Evolutionary conservation across 2,329 filamentous ascomycete species (phyloP).

Genomic region (Cryoendolithus antarcticus): DNA sequence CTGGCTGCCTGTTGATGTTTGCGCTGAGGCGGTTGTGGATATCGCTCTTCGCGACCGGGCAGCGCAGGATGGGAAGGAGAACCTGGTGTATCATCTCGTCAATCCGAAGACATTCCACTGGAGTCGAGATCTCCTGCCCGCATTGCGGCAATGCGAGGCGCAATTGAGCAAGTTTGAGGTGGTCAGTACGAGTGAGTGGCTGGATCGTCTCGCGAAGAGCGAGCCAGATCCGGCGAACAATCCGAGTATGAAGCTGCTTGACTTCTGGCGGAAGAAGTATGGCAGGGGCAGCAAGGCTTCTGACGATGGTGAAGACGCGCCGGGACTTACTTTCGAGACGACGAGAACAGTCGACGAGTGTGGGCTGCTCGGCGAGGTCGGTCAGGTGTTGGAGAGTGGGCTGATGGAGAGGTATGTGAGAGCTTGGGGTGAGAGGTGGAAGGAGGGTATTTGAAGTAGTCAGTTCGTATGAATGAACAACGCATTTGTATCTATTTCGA

Average conservation of each 20-base stretch:
- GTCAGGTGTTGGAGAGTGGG: conserved; percentile 10
- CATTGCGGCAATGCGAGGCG: conserved; percentile 21
- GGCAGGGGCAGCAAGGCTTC: conserved; percentile 6
- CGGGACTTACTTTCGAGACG: conserved; percentile 12
- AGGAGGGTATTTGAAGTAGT: not conserved
- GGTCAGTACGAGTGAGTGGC: conserved; percentile 14
- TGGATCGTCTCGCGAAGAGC: conserved; percentile 10
- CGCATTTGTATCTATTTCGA: too few species aligned
- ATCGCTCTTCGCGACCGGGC: conserved; percentile 2
- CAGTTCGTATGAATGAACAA: too few species aligned
- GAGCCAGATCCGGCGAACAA: conserved; percentile 18
- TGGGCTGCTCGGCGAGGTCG: conserved; percentile 5
- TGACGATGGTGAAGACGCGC: conserved; percentile 2
- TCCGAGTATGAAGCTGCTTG: conserved; percentile 21
- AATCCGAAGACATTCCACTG: conserved; percentile 32
- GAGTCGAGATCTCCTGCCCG: conserved; percentile 41
- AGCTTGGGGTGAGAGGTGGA: conserved; percentile 12
- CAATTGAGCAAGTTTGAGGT: conserved; percentile 12
- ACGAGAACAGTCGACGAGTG: conserved; percentile 9
- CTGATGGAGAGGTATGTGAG: conserved; percentile 14
- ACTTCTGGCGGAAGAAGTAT: conserved; percentile 22
- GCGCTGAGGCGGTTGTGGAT: conserved; percentile 12
- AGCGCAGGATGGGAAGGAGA: conserved; percentile 6
- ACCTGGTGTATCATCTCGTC: conserved; percentile 22
- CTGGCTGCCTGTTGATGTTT: conserved; percentile 23